Evolutionary conservation across 495 filamentous ascomycete genomes (phyloP).

Genomic region (Cryomyces antarcticus): DNA sequence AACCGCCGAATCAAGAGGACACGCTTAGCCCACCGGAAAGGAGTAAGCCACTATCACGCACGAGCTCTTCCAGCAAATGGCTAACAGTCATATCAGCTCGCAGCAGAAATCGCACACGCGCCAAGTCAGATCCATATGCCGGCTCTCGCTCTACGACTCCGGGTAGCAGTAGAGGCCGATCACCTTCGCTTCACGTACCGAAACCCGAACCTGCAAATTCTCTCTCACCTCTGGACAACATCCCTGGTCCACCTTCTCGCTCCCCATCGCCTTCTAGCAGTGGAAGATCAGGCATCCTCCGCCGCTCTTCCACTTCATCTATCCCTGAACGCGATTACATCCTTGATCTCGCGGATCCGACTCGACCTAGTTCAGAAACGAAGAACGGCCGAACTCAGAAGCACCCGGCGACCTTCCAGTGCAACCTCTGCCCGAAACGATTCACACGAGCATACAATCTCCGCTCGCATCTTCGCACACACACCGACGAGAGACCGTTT

Average conservation of each 20-base stretch:
- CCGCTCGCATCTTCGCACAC: conserved; percentile 23
- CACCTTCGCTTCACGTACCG: conserved; percentile 8
- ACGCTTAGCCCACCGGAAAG: conserved; percentile 71
- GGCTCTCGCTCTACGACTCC: conserved; percentile 5
- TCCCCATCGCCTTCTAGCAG: conserved; percentile 36
- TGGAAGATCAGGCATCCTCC: conserved; percentile 12
- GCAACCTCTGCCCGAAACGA: conserved; percentile 24
- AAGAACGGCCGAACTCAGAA: conserved; percentile 51
- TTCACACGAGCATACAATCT: conserved; percentile 32
- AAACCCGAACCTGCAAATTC: conserved; percentile 15
- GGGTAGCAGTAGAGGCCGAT: conserved; percentile 7
- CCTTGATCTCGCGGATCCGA: conserved; percentile 73
- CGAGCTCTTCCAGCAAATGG: neutral
- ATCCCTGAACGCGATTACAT: conserved; percentile 79
- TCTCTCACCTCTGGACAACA: conserved; percentile 32
- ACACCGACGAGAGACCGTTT: conserved; percentile 26
- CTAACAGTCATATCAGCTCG: conserved; percentile 4
- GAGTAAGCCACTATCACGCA: conserved; percentile 31
- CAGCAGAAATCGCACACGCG: conserved; percentile 21
- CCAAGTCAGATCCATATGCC: conserved; percentile 21
- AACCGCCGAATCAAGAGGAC: conserved; percentile 40
- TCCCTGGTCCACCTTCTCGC: conserved; percentile 11
- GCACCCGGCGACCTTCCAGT: conserved; percentile 43
- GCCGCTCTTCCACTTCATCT: conserved; percentile 75
- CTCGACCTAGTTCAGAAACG: conserved; percentile 36